phyloP scores from a whole-genome alignment of 768 basidiomycete species.

The Trametes sanguinea region DNA sequence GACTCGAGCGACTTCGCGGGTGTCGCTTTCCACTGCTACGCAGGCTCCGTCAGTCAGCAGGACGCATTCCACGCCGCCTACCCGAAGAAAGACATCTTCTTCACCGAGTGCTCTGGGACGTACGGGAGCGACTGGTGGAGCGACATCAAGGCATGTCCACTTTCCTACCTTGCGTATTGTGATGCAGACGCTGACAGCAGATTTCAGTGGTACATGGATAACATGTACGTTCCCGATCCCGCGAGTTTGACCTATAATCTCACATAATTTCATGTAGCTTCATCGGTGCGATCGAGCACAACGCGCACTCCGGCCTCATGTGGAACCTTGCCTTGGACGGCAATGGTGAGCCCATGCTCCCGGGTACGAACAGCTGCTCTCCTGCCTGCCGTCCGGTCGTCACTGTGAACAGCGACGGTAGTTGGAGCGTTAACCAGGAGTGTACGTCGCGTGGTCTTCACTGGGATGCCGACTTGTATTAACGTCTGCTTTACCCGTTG shows the following conservation, averaged over 20 bases:
- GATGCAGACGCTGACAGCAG: background rate
- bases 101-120: constrained; percentile 67
- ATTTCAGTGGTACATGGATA: constrained; percentile 66
- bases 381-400: constrained; percentile 68
- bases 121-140: constrained; percentile 76
- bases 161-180: background rate
- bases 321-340: constrained; percentile 75
- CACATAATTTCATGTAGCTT: constrained; percentile 32
- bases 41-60: constrained; percentile 54
- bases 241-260: constrained; percentile 29
- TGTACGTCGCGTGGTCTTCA: constrained; percentile 42
- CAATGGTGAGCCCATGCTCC: constrained; percentile 62
- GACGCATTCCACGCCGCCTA: constrained; percentile 55
- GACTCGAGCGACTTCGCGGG: constrained; percentile 59
- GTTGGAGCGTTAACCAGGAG: constrained; percentile 71
- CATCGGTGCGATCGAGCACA: constrained; percentile 45
- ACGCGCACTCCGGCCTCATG: constrained; percentile 56
- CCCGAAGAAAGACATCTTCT: constrained; percentile 58
- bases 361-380: constrained; percentile 63
- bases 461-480: background rate
- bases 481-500: background rate
- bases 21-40: constrained; percentile 75
- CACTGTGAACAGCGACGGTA: constrained; percentile 64
- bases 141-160: constrained; percentile 62
- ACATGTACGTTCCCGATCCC: constrained; percentile 45